Conservation (phyloP, 441 rosid genomes). For the Populus tomentosa region DNA sequence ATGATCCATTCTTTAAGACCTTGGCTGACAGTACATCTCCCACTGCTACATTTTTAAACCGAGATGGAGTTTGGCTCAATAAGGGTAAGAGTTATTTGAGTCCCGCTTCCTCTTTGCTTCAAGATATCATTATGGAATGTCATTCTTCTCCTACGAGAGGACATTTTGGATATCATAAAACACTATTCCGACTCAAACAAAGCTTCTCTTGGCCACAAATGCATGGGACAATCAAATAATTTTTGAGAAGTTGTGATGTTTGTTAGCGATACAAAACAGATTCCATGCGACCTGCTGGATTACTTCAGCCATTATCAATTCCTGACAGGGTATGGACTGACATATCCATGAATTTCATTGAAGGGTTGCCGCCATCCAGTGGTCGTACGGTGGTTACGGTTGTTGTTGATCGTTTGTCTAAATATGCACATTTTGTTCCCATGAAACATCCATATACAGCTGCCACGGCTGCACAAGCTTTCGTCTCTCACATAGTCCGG, state of each 20-base stretch:
- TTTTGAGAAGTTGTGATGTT: not conserved
- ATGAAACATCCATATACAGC: not conserved
- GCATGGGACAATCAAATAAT: not conserved
- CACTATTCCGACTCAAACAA: not conserved
- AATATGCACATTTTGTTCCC: slow-evolving; percentile 1
- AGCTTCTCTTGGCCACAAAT: not conserved
- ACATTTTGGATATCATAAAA: not conserved
- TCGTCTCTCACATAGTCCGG: not conserved
- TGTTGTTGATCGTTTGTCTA: not conserved
- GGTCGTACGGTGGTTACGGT: not conserved
- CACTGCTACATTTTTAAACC: not conserved
- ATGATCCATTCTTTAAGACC: not conserved
- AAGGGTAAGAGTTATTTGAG: not conserved
- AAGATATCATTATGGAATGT: not conserved
- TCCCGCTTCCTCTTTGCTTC: not conserved
- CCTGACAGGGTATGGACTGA: not conserved
- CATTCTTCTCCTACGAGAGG: not conserved
- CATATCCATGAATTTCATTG: not conserved
- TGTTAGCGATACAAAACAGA: not conserved
- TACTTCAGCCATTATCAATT: not conserved
- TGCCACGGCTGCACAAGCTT: not conserved
- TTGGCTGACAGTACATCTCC: not conserved
- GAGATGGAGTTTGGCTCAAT: not conserved
- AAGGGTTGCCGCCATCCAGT: not conserved
- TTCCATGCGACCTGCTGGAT: not conserved